phyloP scores from a whole-genome alignment of 768 basidiomycete species.

The Calocybe cyanea region DNA sequence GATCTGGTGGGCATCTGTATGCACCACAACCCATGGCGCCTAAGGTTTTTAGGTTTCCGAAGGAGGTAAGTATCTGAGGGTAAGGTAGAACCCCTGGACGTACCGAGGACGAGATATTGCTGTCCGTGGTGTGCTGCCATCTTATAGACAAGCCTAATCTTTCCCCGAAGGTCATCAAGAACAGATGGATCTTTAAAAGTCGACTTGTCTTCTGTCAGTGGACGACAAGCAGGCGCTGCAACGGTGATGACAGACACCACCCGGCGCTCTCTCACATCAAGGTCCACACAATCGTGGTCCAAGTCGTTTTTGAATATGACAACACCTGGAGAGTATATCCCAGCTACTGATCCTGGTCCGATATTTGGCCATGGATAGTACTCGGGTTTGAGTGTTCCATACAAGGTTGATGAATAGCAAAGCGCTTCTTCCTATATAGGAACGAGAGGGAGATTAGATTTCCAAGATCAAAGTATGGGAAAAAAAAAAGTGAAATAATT shows the following conservation, averaged over 20 bases:
- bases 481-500: not conserved
- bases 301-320: constrained; percentile 46
- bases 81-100: no score
- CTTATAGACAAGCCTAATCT: constrained; percentile 39
- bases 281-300: constrained; percentile 35
- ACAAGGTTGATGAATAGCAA: constrained; percentile 46
- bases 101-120: constrained; percentile 36
- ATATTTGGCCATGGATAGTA: constrained; percentile 48
- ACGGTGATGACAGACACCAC: constrained; percentile 43
- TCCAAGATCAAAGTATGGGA: not conserved
- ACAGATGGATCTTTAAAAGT: constrained; percentile 21
- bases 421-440: constrained; percentile 50
- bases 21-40: constrained; percentile 46
- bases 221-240: constrained; percentile 34
- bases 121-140: constrained; percentile 37
- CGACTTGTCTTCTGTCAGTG: constrained; percentile 23
- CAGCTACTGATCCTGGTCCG: constrained; percentile 35
- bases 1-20: constrained; percentile 35
- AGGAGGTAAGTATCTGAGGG: not conserved
- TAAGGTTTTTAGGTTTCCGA: constrained; percentile 10
- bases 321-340: constrained; percentile 40
- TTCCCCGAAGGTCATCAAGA: constrained; percentile 35
- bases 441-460: no score
- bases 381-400: constrained; percentile 31
- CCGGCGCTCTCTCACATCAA: constrained; percentile 25